Percentiles rank a stretch among this genome's conserved stretches.
phyloP scores from a whole-genome alignment of 169 alveolate species.

The Plasmodium berghei region DNA sequence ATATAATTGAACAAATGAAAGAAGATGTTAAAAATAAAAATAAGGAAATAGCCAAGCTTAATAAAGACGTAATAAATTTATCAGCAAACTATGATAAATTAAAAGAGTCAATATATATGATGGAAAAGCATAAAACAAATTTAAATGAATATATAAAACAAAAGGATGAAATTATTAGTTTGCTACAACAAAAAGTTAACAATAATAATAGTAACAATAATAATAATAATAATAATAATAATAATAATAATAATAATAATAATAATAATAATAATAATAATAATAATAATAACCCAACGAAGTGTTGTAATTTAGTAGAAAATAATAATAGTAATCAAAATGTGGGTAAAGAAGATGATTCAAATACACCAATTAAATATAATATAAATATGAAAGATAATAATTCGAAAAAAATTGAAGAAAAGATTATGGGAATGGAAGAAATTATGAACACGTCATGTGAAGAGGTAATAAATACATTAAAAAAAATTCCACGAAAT shows the following conservation, averaged over 20 bases:
- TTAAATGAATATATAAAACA: conserved; percentile 42
- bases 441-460: too few relatives aligned
- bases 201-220: background rate
- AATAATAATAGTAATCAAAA: background rate
- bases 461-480: too few relatives aligned
- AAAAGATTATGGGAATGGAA: too few relatives aligned
- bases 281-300: background rate
- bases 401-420: too few relatives aligned
- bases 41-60: conserved; percentile 14
- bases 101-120: conserved; percentile 33
- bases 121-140: conserved; percentile 37
- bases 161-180: conserved; percentile 57
- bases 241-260: conserved; percentile 23
- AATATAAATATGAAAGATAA: too few relatives aligned
- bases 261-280: conserved; percentile 31
- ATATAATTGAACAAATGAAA: conserved; percentile 23
- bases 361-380: too few relatives aligned
- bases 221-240: background rate
- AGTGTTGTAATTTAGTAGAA: background rate
- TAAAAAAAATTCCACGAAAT: too few relatives aligned
- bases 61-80: background rate
- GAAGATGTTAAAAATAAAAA: conserved; percentile 40
- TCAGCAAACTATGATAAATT: conserved; percentile 5
- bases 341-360: too few relatives aligned
- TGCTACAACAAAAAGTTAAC: background rate